Base-by-base conservation (phyloP, 768 basidiomycete genomes). In the Scleroderma bovista region DNA sequence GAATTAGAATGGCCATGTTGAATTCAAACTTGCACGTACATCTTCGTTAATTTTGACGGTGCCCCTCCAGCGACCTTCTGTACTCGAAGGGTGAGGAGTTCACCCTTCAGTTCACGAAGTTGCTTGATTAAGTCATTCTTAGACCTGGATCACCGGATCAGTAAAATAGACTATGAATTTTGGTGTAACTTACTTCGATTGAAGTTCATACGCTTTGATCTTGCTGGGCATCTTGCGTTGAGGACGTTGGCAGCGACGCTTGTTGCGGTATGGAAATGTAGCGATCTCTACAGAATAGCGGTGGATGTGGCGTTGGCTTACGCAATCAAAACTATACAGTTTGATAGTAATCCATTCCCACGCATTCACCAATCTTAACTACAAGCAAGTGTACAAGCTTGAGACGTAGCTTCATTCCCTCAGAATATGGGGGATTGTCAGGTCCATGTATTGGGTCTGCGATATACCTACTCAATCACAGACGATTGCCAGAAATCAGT, bases 11-110 rank as follows among this genome's bases (percentile, higher is more conserved):
- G 26, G 10, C 12, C 23, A 33, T 17, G 5, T 13, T 29, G 31
- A 15, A 42, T 16, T 13, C 7, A 24, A 26, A 2, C 26, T 11
- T 10, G 22, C 33, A 45, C 87, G 63, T 71, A 99, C 96, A 99
- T 98, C 78, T 89, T 93, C 64, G 91, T 94, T 60, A 99, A 80
- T 76, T 98, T 98, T 50, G 91, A 84, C 51, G 94, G 86, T 60
- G 91, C 89, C 31, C 93, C 93, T 64, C 93, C 93, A 54, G 92
- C 89, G 65, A 95, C 91, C 82, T 97, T 97, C 80, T 96, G 93
- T 56, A 99, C 96, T 64, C 95, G 86, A 72, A 99, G 81, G 65
- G 78, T 77, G 56, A 91, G 79, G 62, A 98, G 88, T 82, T 99
- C 96, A 53, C 75, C 83, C 86, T 93, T 97, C 75, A 99, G 81